Evolutionary conservation across 139 green algal genomes (phyloP).

Genomic region (Closterium sp.): DNA sequence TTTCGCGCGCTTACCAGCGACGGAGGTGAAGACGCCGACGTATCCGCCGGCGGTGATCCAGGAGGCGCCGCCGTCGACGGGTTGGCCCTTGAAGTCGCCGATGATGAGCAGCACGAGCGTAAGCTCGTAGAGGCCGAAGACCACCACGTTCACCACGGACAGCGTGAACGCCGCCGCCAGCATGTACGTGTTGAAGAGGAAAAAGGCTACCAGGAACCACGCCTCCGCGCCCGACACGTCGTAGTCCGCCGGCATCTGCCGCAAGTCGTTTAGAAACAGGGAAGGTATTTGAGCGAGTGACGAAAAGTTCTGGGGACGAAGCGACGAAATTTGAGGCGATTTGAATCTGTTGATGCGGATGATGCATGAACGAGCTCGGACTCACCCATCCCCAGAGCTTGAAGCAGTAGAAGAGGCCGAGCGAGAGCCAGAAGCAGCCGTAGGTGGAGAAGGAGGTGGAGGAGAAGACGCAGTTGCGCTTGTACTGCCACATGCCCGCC

Average conservation of each 20-base stretch:
- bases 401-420: constrained; percentile 2
- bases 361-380: too few species aligned
- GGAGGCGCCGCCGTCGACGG: background rate
- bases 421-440: background rate
- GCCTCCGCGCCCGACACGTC: background rate
- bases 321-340: too few species aligned
- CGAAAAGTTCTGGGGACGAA: too few species aligned
- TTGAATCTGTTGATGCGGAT: too few species aligned
- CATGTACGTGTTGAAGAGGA: constrained; percentile 18
- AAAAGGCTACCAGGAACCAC: constrained; percentile 16
- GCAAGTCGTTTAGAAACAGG: background rate
- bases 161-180: background rate
- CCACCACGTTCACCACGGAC: background rate
- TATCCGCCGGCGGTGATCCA: background rate
- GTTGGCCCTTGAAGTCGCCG: background rate
- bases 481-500: constrained; percentile 42
- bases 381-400: background rate
- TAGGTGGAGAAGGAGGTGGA: constrained; percentile 38
- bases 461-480: constrained; percentile 32
- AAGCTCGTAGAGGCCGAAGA: background rate
- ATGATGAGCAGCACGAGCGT: background rate
- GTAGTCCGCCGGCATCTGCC: background rate
- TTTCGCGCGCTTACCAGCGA: background rate
- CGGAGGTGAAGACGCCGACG: constrained; percentile 5
- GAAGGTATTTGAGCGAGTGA: too few species aligned